Percentiles rank a stretch among this genome's conserved stretches.
These are phyloP conservation scores for Ceratobasidium sp. DNA, from an alignment of 1,284 basidiomycete species.

Conservation along the genomic window DNA sequence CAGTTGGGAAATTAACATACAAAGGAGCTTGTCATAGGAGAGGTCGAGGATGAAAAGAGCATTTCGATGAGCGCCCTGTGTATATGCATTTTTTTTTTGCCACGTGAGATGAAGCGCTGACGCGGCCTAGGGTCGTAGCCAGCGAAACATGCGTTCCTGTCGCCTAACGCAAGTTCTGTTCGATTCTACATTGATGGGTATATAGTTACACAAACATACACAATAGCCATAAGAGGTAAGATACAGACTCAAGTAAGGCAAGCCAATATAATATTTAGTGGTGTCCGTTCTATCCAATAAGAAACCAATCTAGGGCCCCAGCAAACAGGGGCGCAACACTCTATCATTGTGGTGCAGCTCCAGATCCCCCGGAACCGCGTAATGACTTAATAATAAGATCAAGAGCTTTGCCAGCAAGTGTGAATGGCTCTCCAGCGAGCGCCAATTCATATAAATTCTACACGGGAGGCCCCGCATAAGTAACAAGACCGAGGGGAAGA, in stretches of 20 bases:
- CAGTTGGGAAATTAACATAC: background rate
- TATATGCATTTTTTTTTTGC: conserved; percentile 22
- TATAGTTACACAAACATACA: conserved; percentile 14
- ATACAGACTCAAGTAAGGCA: background rate
- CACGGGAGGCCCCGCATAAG: too few species aligned
- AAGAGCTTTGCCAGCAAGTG: conserved; percentile 29
- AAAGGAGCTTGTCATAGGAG: conserved; percentile 3
- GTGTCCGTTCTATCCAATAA: too few species aligned
- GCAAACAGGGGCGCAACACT: too few species aligned
- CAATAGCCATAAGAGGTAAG: conserved; percentile 16
- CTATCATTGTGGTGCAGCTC: background rate
- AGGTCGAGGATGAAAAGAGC: background rate
- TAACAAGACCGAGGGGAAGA: background rate
- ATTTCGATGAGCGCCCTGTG: conserved; percentile 1
- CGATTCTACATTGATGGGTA: background rate
- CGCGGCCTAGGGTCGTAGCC: conserved; percentile 10
- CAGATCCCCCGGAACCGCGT: conserved; percentile 22
- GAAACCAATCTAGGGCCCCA: too few species aligned
- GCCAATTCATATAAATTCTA: conserved; percentile 31
- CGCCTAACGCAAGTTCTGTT: background rate
- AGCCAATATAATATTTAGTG: background rate
- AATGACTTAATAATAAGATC: conserved; percentile 28
- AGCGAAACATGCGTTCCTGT: background rate
- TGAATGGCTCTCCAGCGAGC: conserved; percentile 26
- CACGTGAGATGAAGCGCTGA: conserved; percentile 36